Percentiles rank a stretch among this genome's conserved stretches.
Conservation (phyloP, 768 basidiomycete species). For the Amanita muscaria region DNA sequence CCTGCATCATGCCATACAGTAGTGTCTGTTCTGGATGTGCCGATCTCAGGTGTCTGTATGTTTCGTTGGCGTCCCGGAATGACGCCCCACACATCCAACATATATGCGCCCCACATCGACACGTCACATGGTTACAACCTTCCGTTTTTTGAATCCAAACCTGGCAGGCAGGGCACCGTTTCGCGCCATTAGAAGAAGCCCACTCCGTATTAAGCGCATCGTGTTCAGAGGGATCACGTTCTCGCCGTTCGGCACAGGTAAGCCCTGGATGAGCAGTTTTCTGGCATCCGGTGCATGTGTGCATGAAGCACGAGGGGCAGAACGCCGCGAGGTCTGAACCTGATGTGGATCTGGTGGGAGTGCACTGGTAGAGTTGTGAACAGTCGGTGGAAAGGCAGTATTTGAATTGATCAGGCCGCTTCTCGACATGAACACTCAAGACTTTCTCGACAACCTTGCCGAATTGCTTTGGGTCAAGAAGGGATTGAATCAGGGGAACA, state of each 20-base stretch:
- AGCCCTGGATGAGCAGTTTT: slow-evolving; percentile 42
- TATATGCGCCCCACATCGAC: slow-evolving; percentile 27
- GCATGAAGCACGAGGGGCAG: slow-evolving; percentile 44
- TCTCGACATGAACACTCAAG: neutral
- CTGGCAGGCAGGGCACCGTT: slow-evolving; percentile 27
- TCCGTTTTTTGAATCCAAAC: slow-evolving; percentile 27
- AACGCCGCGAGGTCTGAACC: neutral
- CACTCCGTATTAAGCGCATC: neutral
- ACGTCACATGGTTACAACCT: slow-evolving; percentile 34
- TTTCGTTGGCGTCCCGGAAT: slow-evolving; percentile 13
- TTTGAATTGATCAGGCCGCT: slow-evolving; percentile 2
- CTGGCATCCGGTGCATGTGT: slow-evolving; percentile 41
- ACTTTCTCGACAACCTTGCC: neutral
- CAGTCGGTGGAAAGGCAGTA: neutral
- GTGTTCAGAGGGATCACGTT: slow-evolving; percentile 1
- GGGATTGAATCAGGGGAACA: neutral
- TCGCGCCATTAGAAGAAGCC: slow-evolving; percentile 18
- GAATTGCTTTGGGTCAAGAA: slow-evolving; percentile 2
- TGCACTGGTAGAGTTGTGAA: slow-evolving; percentile 2
- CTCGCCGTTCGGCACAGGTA: slow-evolving; percentile 14
- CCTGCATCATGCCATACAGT: no score
- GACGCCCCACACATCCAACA: slow-evolving; percentile 28
- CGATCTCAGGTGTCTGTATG: slow-evolving; percentile 25
- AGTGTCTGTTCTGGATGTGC: no score
- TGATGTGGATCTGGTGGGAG: neutral